Evolutionary conservation across 192 early-diverging fungal genomes (phyloP).

Genomic region (Podila epigama): DNA sequence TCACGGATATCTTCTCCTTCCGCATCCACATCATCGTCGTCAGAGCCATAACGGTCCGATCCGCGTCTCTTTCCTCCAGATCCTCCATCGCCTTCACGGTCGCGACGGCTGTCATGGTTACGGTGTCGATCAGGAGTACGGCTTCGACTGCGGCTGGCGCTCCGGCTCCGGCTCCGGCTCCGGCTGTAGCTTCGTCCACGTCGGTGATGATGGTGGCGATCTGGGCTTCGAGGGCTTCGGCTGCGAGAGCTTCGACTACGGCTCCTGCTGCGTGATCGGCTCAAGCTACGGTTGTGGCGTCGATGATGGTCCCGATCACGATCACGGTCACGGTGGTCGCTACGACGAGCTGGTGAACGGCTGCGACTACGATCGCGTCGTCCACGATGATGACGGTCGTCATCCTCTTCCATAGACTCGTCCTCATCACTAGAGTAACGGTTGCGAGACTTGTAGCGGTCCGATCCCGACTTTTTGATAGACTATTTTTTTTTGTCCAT

Average conservation of each 20-base stretch:
- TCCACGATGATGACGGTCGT: slow-evolving; percentile 53
- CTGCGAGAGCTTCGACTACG: slow-evolving; percentile 2
- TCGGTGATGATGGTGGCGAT: slow-evolving; percentile 28
- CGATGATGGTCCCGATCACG: no score
- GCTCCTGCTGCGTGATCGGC: slow-evolving; percentile 28
- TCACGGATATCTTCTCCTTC: slow-evolving; percentile 20
- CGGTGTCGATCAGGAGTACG: slow-evolving; percentile 6
- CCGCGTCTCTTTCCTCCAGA: no score
- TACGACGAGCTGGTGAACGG: slow-evolving; percentile 4
- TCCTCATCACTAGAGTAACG: slow-evolving; percentile 53
- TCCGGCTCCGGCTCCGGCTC: slow-evolving; percentile 23
- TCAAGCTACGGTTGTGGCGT: slow-evolving; percentile 39
- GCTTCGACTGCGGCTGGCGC: slow-evolving; percentile 23
- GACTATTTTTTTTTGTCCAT: slow-evolving; percentile 30
- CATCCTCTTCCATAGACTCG: slow-evolving; percentile 66
- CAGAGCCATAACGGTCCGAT: no score
- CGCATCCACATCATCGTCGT: slow-evolving; percentile 20
- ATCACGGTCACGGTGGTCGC: slow-evolving; percentile 11
- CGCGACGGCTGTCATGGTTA: background rate
- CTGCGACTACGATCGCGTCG: slow-evolving; percentile 42
- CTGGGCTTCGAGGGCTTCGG: slow-evolving; percentile 1
- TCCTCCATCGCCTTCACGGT: slow-evolving; percentile 20
- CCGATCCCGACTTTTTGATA: slow-evolving; percentile 45
- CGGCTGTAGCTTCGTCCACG: slow-evolving; percentile 35
- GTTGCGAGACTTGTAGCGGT: slow-evolving; percentile 43